Evolutionary conservation across 176 grass and related monocot species (phyloP).

Genomic region (Sorghum bicolor): Sorghum_bicolor_NCBIv3 NC_012874.2:26733501-26734000

Average conservation of each 20-base stretch:
- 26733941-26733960: not conserved
- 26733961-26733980: not conserved
- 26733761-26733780: too few relatives aligned
- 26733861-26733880: not conserved
- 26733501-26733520: constrained; percentile 58
- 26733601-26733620: not conserved
- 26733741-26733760: not conserved
- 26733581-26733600: not conserved
- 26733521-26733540: constrained; percentile 47
- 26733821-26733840: not conserved
- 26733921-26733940: not conserved
- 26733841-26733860: not conserved
- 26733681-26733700: not conserved
- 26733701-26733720: not conserved
- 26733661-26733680: constrained; percentile 3
- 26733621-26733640: not conserved
- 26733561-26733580: constrained; percentile 45
- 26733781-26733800: not conserved
- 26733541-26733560: constrained; percentile 47
- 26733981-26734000: not conserved
- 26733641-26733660: constrained; percentile 41
- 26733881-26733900: not conserved
- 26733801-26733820: not conserved
- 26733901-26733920: not conserved
- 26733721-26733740: not conserved